phyloP scores from a whole-genome alignment of 495 filamentous ascomycete species.

The Tuber indicum region DNA sequence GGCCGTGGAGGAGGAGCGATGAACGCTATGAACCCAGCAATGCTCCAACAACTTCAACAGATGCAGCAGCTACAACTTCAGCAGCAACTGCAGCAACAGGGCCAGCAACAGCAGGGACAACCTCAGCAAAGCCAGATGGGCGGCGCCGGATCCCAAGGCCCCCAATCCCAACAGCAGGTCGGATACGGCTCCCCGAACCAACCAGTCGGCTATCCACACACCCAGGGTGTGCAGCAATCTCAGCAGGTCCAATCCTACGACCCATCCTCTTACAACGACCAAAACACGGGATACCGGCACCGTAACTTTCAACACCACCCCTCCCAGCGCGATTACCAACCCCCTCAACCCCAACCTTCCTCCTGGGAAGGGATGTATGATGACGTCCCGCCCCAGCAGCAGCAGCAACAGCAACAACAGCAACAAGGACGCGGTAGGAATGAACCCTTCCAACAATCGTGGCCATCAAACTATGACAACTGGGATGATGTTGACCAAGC shows the following conservation, averaged over 20 bases:
- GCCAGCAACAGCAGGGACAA: slow-evolving; percentile 20
- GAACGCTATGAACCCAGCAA: slow-evolving; percentile 76
- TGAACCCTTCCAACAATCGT: slow-evolving; percentile 34
- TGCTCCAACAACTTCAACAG: slow-evolving; percentile 71
- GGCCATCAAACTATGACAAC: slow-evolving; percentile 16
- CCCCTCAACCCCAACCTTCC: slow-evolving; percentile 36
- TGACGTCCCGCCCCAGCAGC: slow-evolving; percentile 75
- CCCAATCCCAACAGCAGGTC: slow-evolving; percentile 31
- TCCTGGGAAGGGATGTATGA: slow-evolving; percentile 99
- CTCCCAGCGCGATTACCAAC: slow-evolving; percentile 42
- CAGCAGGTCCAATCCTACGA: background rate
- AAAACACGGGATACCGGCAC: background rate
- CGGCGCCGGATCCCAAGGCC: slow-evolving; percentile 26
- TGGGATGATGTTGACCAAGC: slow-evolving; percentile 38
- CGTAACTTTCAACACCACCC: slow-evolving; percentile 41
- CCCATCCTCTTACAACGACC: background rate
- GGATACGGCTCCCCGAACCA: slow-evolving; percentile 34
- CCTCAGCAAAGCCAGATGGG: slow-evolving; percentile 23
- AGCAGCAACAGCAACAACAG: slow-evolving; percentile 38
- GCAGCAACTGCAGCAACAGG: slow-evolving; percentile 47
- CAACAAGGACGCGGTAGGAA: slow-evolving; percentile 36
- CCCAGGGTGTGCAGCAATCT: slow-evolving; percentile 29
- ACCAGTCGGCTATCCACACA: slow-evolving; percentile 32
- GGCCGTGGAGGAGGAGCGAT: slow-evolving; percentile 51
- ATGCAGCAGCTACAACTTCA: slow-evolving; percentile 69